These are phyloP conservation scores for Trichoderma cornu-damae DNA, from an alignment of 2,329 filamentous ascomycete genomes.

Conservation along the genomic window DNA sequence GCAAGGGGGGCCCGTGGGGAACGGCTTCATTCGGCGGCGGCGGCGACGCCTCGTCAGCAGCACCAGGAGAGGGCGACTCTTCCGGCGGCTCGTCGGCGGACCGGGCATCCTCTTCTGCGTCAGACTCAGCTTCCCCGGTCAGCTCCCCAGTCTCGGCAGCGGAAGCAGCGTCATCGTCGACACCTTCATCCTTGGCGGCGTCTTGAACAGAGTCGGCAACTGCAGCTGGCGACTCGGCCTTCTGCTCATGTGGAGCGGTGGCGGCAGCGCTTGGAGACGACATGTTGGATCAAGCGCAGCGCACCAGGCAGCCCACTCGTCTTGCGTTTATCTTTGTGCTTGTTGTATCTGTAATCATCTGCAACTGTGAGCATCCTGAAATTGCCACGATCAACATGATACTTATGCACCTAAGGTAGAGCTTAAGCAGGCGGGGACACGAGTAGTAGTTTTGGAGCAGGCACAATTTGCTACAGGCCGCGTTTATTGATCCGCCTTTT, in stretches of 20 bases:
- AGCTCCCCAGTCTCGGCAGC: conserved; percentile 9
- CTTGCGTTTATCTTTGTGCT: conserved; percentile 7
- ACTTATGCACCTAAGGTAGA: conserved; percentile 37
- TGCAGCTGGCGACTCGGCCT: conserved; percentile 17
- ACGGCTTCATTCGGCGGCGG: conserved; percentile 35
- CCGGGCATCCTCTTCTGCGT: conserved; percentile 15
- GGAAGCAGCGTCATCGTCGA: conserved; percentile 24
- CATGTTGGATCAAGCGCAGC: conserved; percentile 1
- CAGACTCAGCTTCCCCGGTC: conserved; percentile 21
- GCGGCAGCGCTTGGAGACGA: conserved; percentile 16
- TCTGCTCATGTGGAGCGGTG: background rate
- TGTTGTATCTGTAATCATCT: conserved; percentile 29
- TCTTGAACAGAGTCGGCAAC: conserved; percentile 17
- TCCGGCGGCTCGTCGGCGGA: conserved; percentile 8
- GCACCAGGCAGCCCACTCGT: background rate
- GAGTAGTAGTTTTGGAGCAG: conserved; percentile 9
- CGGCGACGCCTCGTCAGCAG: conserved; percentile 25
- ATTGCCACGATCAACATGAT: conserved; percentile 32
- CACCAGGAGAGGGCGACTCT: conserved; percentile 17
- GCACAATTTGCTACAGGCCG: conserved; percentile 11
- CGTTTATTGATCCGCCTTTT: conserved; percentile 3
- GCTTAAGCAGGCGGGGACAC: conserved; percentile 27
- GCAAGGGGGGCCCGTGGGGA: conserved; percentile 36
- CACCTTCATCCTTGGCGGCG: conserved; percentile 15
- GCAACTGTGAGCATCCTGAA: conserved; percentile 37